A percentile compares a stretch with the other conserved stretches of the same genome.
Conservation (phyloP, 1,139 yeast species). For the Debaryomycetaceae sp. region DNA sequence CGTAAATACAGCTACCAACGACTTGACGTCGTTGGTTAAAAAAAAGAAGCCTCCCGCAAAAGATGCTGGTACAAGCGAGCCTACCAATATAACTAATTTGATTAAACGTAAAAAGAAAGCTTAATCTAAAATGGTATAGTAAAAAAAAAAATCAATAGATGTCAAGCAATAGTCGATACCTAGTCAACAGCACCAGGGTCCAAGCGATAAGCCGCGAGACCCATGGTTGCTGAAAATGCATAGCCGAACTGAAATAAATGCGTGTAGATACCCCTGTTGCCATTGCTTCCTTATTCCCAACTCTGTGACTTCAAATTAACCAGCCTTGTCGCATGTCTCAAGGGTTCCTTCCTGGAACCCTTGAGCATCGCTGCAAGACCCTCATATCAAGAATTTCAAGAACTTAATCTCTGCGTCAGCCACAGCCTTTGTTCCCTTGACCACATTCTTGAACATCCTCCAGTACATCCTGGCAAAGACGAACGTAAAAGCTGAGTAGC, state of each 20-base stretch:
- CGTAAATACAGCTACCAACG: constrained; percentile 6
- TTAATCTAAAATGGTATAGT: background rate
- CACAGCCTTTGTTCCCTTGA: background rate
- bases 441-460: background rate
- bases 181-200: too few species aligned
- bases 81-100: constrained; percentile 15
- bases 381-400: background rate
- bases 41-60: constrained; percentile 14
- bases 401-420: background rate
- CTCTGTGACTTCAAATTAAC: too few species aligned
- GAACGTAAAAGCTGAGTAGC: background rate
- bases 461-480: background rate
- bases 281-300: too few species aligned
- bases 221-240: too few species aligned
- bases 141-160: background rate
- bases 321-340: too few species aligned
- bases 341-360: background rate
- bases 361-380: background rate
- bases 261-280: too few species aligned
- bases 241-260: too few species aligned
- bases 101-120: constrained; percentile 17
- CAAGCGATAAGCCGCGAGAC: too few species aligned
- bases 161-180: too few species aligned
- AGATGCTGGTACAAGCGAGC: constrained; percentile 8
- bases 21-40: constrained; percentile 9